Conservation (phyloP, 176 grass and related monocot species). For the Chrysopogon serrulatus region DNA sequence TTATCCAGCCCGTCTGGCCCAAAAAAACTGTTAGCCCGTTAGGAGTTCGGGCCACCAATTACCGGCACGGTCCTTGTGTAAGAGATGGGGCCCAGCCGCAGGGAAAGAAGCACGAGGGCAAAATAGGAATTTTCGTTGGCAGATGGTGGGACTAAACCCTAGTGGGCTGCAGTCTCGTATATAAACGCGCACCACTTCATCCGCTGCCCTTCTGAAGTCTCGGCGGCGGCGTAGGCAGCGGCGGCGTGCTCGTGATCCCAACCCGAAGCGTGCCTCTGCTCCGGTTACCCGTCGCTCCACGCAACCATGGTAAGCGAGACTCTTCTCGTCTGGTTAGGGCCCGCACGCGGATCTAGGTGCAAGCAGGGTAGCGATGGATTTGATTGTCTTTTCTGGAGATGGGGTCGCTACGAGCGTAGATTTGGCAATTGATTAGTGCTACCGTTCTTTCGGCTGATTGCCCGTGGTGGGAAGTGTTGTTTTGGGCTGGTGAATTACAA, state of each 20-base stretch:
- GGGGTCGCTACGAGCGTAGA: background rate
- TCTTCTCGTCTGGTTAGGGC: background rate
- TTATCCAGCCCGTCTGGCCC: background rate
- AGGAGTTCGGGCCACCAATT: background rate
- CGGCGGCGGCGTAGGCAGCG: slow-evolving; percentile 21
- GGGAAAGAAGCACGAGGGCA: background rate
- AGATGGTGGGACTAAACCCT: slow-evolving; percentile 15
- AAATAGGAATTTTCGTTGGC: background rate
- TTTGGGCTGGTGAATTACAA: background rate
- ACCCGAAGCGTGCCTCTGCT: background rate
- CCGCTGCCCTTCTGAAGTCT: background rate
- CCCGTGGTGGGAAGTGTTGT: background rate
- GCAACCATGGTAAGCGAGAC: slow-evolving; percentile 32
- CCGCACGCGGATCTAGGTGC: background rate
- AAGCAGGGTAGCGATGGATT: background rate
- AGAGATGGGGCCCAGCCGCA: background rate
- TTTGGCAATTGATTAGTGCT: background rate
- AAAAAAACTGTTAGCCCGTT: background rate
- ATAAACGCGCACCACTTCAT: background rate
- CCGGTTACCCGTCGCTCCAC: background rate
- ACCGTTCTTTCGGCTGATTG: background rate
- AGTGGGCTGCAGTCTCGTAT: background rate
- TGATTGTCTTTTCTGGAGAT: background rate
- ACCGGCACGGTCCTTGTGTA: background rate
- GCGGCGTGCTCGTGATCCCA: slow-evolving; percentile 2